phyloP scores from a whole-genome alignment of 108 stramenopile species.

The Skeletonema potamos region DNA sequence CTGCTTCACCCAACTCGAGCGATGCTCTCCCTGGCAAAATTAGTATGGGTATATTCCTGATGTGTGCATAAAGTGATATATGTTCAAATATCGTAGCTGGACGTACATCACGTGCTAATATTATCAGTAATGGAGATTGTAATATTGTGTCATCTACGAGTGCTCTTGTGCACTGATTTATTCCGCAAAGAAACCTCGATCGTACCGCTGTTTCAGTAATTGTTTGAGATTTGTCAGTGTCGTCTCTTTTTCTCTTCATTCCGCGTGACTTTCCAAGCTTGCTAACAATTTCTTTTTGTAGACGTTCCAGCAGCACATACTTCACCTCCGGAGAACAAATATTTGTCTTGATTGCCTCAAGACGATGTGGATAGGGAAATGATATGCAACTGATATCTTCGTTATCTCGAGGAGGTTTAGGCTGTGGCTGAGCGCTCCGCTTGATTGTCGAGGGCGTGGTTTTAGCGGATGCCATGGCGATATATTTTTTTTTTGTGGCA shows the following conservation, averaged over 20 bases:
- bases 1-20: constrained; percentile 52
- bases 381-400: constrained; percentile 33
- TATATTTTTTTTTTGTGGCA: too few species aligned
- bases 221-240: not conserved
- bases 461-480: not conserved
- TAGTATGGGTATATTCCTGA: constrained; percentile 38
- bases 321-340: constrained; percentile 48
- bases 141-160: constrained; percentile 33
- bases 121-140: constrained; percentile 5
- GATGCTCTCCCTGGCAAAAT: constrained; percentile 71
- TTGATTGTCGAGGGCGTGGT: not conserved
- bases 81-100: constrained; percentile 65
- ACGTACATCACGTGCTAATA: constrained; percentile 61
- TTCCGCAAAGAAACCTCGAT: constrained; percentile 30
- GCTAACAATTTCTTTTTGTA: constrained; percentile 68
- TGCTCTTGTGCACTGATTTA: constrained; percentile 65
- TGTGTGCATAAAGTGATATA: constrained; percentile 46
- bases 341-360: constrained; percentile 20
- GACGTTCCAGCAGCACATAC: constrained; percentile 63
- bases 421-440: not conserved
- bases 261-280: constrained; percentile 15
- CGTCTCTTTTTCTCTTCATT: not conserved
- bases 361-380: constrained; percentile 17
- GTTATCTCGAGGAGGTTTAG: constrained; percentile 6
- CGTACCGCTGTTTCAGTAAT: constrained; percentile 14